Percentiles rank a stretch among this genome's conserved stretches.
Conservation (phyloP, 352 stramenopile genomes). For the Phytophthora ohioensis region DNA sequence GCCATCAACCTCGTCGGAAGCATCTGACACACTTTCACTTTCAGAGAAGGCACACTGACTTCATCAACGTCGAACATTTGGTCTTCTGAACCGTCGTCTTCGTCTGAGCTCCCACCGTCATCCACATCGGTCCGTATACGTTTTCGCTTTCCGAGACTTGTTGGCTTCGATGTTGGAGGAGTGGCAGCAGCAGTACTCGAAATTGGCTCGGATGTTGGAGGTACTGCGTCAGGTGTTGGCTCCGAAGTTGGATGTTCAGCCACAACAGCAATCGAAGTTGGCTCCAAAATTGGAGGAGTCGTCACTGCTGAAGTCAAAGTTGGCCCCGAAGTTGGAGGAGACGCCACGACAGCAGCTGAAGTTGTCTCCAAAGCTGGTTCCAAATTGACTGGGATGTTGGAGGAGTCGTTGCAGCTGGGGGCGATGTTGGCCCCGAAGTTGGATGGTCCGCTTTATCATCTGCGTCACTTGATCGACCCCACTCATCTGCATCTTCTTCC, state of each 20-base stretch:
- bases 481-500: background rate
- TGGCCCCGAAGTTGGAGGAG: too few relatives aligned
- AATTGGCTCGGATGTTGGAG: background rate
- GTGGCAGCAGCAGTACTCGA: background rate
- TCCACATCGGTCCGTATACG: background rate
- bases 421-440: background rate
- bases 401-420: background rate
- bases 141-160: background rate
- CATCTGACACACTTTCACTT: background rate
- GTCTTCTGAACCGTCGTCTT: background rate
- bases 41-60: background rate
- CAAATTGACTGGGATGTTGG: background rate
- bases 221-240: background rate
- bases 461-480: background rate
- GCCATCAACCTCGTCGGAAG: background rate
- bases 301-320: too few relatives aligned
- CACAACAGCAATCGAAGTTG: background rate
- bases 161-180: background rate
- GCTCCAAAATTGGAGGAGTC: background rate
- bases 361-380: too few relatives aligned
- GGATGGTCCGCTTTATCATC: background rate
- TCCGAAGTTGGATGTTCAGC: background rate
- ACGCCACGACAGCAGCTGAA: too few relatives aligned
- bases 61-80: background rate
- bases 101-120: background rate